Evolutionary conservation across 192 early-diverging fungal species (phyloP), one percentile per base, ranked within the genome.

Genomic region (Coemansia sp.): DNA sequence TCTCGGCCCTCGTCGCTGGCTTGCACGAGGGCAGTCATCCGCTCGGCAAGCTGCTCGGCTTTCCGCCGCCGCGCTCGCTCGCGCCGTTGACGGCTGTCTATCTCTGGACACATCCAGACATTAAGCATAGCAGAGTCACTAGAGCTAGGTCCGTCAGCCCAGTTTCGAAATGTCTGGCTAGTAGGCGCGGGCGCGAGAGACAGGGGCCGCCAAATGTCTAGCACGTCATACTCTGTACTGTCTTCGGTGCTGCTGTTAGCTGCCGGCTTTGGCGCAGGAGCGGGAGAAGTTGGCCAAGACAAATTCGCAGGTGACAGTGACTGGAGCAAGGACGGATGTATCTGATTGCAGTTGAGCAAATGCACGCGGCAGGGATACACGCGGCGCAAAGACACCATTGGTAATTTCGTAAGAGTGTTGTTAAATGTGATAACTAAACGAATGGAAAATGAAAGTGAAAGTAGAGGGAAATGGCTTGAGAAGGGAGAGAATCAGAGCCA

Each of bases 31-130:
- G 69, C 73, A 41, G 59, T 60, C 62, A 71, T 71, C 12, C 55
- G 41, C 61, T 73, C 63, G 5, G 66, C 70, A 2, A 81, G 55
- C 59, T 32, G 50, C 42, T 70, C 59, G 29, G 73, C 78, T 27
- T 67, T 65, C 37, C 51, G 67, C 58, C 67, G 67, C 27, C 63
- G 67, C 21, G 64, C 31, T 10, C 42, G 38, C 31, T 67, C 67
- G 5, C 45, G 27, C 38, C 62, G n/a, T 9, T 59, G 31, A 2
- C 71, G 68, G 11, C n/a, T 41, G 5, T 63, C 65, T 7, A 76
- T 50, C 42, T 76, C 79, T 5, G 74, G 74, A 57, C 79, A 76
- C 59, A 65, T 17, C 78, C 78, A 81, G 6, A 64, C 62, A 51
- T 66, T 67, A 5, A 72, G 34, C 50, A 48, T 19, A 9, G 63